Evolutionary conservation across 1,284 basidiomycete species (phyloP).

Genomic region (Malassezia restricta): DNA sequence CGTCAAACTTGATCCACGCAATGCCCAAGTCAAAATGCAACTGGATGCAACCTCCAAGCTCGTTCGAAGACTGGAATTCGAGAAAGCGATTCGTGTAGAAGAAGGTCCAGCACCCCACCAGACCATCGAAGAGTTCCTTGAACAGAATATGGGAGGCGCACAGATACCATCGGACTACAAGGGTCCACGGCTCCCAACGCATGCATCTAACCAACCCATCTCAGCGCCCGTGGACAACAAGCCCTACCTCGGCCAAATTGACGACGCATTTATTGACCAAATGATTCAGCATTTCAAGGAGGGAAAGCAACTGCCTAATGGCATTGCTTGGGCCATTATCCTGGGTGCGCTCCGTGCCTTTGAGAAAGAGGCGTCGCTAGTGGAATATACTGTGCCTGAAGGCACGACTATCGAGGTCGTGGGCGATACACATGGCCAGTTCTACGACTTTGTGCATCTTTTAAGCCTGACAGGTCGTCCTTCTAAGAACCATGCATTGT

Average conservation of each 20-base stretch:
- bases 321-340: constrained; percentile 84
- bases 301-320: constrained; percentile 65
- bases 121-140: constrained; percentile 29
- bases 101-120: constrained; percentile 28
- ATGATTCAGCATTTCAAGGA: constrained; percentile 90
- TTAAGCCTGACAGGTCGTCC: constrained; percentile 63
- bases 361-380: constrained; percentile 66
- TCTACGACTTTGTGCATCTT: constrained; percentile 82
- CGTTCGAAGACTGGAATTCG: constrained; percentile 51
- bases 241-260: constrained; percentile 45
- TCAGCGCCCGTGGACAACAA: constrained; percentile 35
- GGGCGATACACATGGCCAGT: constrained; percentile 50
- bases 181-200: constrained; percentile 25
- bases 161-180: constrained; percentile 23
- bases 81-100: constrained; percentile 36
- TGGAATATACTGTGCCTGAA: constrained; percentile 64
- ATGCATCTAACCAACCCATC: constrained; percentile 50
- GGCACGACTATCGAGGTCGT: constrained; percentile 53
- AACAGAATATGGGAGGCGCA: constrained; percentile 27
- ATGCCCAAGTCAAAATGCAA: constrained; percentile 67
- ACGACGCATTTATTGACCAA: constrained; percentile 61
- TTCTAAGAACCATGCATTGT: constrained; percentile 31
- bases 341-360: constrained; percentile 71
- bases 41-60: constrained; percentile 81
- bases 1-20: constrained; percentile 72